phyloP scores from a whole-genome alignment of 1,284 basidiomycete genomes.

The Cryptococcus maquisensis region DNA sequence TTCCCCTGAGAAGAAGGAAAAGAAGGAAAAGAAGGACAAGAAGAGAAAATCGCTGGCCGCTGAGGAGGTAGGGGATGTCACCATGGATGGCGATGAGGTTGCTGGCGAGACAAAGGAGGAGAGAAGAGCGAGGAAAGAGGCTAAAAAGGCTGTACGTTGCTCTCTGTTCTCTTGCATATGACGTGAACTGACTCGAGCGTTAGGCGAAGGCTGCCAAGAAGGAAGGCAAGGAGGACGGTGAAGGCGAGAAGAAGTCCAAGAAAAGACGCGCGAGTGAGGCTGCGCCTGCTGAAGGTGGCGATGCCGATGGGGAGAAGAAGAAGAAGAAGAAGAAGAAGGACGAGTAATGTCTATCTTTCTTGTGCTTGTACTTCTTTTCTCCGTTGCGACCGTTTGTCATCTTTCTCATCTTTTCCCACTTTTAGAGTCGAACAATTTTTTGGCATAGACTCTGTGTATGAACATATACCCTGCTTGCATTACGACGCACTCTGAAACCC shows the following conservation, averaged over 20 bases:
- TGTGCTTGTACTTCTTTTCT: not conserved
- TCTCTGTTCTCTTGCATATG: not conserved
- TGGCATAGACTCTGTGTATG: not conserved
- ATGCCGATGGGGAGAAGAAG: slow-evolving; percentile 51
- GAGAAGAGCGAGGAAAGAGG: slow-evolving; percentile 60
- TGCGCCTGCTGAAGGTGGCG: slow-evolving; percentile 8
- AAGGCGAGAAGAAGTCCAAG: slow-evolving; percentile 42
- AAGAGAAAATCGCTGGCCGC: slow-evolving; percentile 58
- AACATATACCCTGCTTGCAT: not conserved
- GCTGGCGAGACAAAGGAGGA: slow-evolving; percentile 51
- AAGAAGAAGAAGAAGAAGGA: slow-evolving; percentile 60
- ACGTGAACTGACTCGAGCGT: not conserved
- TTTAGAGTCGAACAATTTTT: not conserved
- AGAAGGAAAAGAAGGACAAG: slow-evolving; percentile 65
- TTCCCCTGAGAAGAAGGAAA: slow-evolving; percentile 68
- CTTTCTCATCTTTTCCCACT: not conserved
- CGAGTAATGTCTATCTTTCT: not conserved
- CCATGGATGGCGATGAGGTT: slow-evolving; percentile 48
- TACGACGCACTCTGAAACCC: no score
- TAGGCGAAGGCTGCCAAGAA: slow-evolving; percentile 40
- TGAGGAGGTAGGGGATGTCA: slow-evolving; percentile 47
- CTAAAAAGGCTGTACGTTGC: slow-evolving; percentile 48
- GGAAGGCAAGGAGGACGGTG: slow-evolving; percentile 18
- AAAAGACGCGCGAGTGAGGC: slow-evolving; percentile 53
- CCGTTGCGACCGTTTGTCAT: not conserved